Conservation (phyloP, 2,329 filamentous ascomycete species). For the Botrytis aclada region DNA sequence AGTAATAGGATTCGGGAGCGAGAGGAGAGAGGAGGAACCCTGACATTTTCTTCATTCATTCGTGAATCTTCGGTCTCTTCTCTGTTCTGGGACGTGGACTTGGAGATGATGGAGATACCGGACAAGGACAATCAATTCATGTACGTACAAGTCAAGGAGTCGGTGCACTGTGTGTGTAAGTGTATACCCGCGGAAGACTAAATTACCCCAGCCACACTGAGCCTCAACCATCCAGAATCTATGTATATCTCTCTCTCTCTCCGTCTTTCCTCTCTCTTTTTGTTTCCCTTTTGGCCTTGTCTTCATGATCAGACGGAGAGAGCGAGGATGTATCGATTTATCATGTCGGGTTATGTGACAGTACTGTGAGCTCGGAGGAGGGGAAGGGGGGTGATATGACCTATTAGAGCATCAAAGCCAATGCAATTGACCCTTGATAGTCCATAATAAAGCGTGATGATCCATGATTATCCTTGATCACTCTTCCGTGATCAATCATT, state of each 20-base stretch:
- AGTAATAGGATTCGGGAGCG: background rate
- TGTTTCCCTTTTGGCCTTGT: background rate
- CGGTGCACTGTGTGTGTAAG: background rate
- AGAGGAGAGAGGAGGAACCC: background rate
- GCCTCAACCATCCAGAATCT: background rate
- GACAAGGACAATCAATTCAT: background rate
- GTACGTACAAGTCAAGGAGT: background rate
- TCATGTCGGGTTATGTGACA: background rate
- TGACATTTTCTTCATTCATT: background rate
- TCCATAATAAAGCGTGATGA: background rate
- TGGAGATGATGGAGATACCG: background rate
- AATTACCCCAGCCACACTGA: constrained; percentile 8
- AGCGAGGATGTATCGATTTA: background rate
- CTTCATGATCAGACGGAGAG: background rate
- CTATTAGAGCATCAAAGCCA: background rate
- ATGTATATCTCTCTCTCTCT: background rate
- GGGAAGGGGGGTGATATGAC: background rate
- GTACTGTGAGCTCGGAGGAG: background rate
- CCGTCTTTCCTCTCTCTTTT: too few species aligned
- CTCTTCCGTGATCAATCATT: background rate
- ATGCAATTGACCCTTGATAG: background rate
- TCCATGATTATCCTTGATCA: background rate
- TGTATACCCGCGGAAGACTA: background rate
- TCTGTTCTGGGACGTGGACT: background rate
- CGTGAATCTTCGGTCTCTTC: background rate